Evolutionary conservation across 1,139 yeast genomes (phyloP).

Genomic region (Casaregolazyma suthepensis): DNA sequence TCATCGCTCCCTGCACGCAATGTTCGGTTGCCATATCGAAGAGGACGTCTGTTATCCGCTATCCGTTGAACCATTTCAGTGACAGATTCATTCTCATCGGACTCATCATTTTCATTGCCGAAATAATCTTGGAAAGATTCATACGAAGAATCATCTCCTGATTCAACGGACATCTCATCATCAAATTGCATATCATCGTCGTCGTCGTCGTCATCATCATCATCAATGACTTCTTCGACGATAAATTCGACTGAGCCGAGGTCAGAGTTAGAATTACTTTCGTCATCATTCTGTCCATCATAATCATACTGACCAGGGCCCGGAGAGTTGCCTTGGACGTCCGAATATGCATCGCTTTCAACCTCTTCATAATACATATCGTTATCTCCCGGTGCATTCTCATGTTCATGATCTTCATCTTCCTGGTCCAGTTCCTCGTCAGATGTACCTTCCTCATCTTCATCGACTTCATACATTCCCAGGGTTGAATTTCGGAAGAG

Average conservation of each 20-base stretch:
- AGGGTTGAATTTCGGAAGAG: conserved; percentile 80
- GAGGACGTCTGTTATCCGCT: conserved; percentile 1
- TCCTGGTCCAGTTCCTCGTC: conserved; percentile 27
- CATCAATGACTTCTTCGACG: conserved; percentile 17
- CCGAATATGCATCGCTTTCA: conserved; percentile 31
- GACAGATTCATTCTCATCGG: conserved; percentile 5
- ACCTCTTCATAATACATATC: conserved; percentile 29
- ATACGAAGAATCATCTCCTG: conserved; percentile 13
- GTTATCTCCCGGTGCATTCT: conserved; percentile 25
- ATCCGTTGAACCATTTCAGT: conserved; percentile 1
- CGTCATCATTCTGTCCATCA: conserved; percentile 21
- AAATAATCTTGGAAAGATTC: conserved; percentile 8
- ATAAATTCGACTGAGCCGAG: conserved; percentile 8
- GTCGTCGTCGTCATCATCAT: conserved; percentile 22
- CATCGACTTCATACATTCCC: conserved; percentile 84
- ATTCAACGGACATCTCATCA: conserved; percentile 35
- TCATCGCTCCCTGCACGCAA: background rate
- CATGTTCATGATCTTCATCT: conserved; percentile 13
- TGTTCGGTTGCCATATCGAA: conserved; percentile 2
- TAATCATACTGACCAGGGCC: conserved; percentile 30
- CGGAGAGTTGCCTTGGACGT: conserved; percentile 30
- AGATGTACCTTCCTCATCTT: conserved; percentile 40
- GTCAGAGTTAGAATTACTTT: conserved; percentile 33
- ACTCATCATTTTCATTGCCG: conserved; percentile 17
- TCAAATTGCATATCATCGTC: conserved; percentile 18